Evolutionary conservation across 2,329 filamentous ascomycete genomes (phyloP), one percentile per base, ranked within the genome.

Genomic region (Cryphonectria carpinicola): DNA sequence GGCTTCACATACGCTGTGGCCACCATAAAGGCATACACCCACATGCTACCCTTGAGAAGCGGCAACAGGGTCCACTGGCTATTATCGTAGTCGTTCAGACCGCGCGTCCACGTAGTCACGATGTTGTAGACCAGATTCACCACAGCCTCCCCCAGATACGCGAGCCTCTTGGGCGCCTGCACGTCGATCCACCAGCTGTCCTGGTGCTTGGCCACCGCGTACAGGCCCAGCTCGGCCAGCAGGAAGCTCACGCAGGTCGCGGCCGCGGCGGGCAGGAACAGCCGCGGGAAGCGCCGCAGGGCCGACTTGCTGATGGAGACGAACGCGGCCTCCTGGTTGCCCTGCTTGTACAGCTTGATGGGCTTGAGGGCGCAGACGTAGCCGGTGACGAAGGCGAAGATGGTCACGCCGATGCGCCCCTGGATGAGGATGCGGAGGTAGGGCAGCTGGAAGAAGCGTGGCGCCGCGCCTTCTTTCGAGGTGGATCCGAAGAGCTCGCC

Each of bases 301-400:
- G 88, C 86, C 19, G 87, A 88, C 73, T 84, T 85, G 70, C 86
- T 84, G 73, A 91, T 84, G 54, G 85, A 83, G 28, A 77, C 80
- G 73, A 88, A 85, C 17, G 87, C 87, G 1, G 82, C 82, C 58
- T 87, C 83, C 69, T 84, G 83, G 74, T 87, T 84, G 66, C 87
- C 88, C 43, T 85, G 80, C 67, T 86, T 84, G 75, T 82, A 85
- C 66, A 87, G 84, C 68, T 84, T 83, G 71, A 90, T 84, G 22
- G 88, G 87, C 75, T 90, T 89, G 67, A 90, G 82, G 4, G 87
- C 85, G 79, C 89, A 90, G 66, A 90, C 88, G 75, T 89, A 90
- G 70, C 88, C 88, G 32, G 89, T 88, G 54, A 90, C 87, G 63
- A 92, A 83, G 75, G 90, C 86, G 79, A 92, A 91, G 73, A 91